These are phyloP conservation scores for Schizochytrium sp. DNA, from an alignment of 108 stramenopile genomes.

Conservation along the genomic window DNA sequence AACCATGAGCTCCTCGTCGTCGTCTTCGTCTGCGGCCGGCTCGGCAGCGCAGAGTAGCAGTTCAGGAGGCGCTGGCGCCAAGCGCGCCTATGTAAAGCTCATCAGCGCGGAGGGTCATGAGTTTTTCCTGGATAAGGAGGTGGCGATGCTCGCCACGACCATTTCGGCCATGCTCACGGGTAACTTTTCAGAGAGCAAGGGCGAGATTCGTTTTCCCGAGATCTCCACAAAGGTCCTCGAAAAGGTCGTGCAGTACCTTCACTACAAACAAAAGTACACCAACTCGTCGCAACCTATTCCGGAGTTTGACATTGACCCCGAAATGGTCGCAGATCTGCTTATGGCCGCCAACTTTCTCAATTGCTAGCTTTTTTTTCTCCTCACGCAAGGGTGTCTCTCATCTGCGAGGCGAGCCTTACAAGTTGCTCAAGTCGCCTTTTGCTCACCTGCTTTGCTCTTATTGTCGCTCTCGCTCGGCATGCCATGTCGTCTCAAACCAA, in stretches of 20 bases:
- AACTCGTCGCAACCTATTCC: slow-evolving; percentile 44
- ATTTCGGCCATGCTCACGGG: slow-evolving; percentile 55
- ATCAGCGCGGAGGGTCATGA: slow-evolving; percentile 57
- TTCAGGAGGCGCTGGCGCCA: background rate
- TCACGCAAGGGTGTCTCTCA: too few relatives aligned
- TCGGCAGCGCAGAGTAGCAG: too few relatives aligned
- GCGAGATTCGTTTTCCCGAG: slow-evolving; percentile 53
- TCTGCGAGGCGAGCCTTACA: too few relatives aligned
- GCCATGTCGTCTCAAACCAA: too few relatives aligned
- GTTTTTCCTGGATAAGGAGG: slow-evolving; percentile 51
- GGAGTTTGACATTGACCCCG: slow-evolving; percentile 56
- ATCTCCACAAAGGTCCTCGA: slow-evolving; percentile 55
- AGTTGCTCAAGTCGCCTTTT: too few relatives aligned
- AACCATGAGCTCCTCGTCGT: too few relatives aligned
- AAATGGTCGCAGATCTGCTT: slow-evolving; percentile 50
- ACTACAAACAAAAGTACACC: slow-evolving; percentile 42
- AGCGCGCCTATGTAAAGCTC: background rate
- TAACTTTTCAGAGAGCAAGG: slow-evolving; percentile 29
- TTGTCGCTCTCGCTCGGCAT: too few relatives aligned
- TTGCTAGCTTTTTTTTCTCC: slow-evolving; percentile 22
- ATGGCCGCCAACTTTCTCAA: slow-evolving; percentile 61
- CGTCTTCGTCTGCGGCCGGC: too few relatives aligned
- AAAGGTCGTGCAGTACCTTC: slow-evolving; percentile 52
- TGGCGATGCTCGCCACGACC: slow-evolving; percentile 49
- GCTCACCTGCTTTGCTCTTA: too few relatives aligned